Conservation (phyloP, 2,329 filamentous ascomycete genomes). For the Epichloe sylvatica region DNA sequence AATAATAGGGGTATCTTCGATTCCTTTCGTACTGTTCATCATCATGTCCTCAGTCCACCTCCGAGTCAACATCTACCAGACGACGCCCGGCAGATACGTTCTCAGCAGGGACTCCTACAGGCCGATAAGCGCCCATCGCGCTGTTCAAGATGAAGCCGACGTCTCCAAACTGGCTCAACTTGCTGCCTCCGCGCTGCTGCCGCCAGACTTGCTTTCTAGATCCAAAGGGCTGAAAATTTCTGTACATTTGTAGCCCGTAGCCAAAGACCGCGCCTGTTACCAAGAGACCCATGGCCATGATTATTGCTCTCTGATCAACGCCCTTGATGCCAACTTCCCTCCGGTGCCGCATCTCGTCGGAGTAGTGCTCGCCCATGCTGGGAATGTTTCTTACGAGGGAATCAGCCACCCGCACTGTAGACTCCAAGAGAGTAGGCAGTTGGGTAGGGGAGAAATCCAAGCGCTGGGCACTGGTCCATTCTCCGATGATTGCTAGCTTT, state of each 20-base stretch:
- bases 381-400: slow-evolving; percentile 23
- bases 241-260: slow-evolving; percentile 27
- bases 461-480: slow-evolving; percentile 5
- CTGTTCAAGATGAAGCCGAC: slow-evolving; percentile 31
- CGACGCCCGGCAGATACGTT: slow-evolving; percentile 11
- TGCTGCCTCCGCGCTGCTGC: slow-evolving; percentile 16
- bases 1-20: slow-evolving; percentile 6
- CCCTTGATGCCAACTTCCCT: slow-evolving; percentile 20
- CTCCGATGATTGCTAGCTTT: slow-evolving; percentile 19
- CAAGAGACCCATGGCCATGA: slow-evolving; percentile 20
- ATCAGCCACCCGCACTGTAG: slow-evolving; percentile 20
- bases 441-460: slow-evolving; percentile 12
- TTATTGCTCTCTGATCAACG: slow-evolving; percentile 19
- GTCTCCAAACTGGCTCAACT: slow-evolving; percentile 31
- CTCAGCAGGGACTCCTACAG: slow-evolving; percentile 7
- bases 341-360: slow-evolving; percentile 22
- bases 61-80: slow-evolving; percentile 22
- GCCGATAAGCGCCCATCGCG: slow-evolving; percentile 16
- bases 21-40: background rate
- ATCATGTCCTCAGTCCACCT: slow-evolving; percentile 17
- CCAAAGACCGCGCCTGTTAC: slow-evolving; percentile 24
- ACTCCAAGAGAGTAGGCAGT: slow-evolving; percentile 10
- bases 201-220: slow-evolving; percentile 30
- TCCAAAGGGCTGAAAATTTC: slow-evolving; percentile 30
- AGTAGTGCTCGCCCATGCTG: slow-evolving; percentile 22